phyloP scores from a whole-genome alignment of 495 filamentous ascomycete genomes.

The Penicillium waksmanii region DNA sequence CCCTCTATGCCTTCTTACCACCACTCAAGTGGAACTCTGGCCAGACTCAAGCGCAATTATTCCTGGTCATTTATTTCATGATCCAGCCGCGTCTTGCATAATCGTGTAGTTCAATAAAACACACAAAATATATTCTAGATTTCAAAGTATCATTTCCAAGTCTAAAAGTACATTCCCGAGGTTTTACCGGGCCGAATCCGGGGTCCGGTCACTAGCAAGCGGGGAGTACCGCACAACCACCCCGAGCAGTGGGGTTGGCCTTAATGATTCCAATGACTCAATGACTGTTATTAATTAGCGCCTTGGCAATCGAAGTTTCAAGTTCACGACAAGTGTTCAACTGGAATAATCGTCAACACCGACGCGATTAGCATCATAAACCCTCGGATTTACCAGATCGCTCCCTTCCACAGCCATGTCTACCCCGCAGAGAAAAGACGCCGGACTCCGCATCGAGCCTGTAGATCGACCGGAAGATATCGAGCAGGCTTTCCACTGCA shows the following conservation, averaged over 20 bases:
- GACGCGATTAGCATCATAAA: not conserved
- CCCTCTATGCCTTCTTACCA: too few relatives aligned
- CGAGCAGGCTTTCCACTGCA: conserved; percentile 12
- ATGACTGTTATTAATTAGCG: not conserved
- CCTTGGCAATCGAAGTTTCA: not conserved
- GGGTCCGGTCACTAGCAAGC: not conserved
- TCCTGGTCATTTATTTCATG: too few relatives aligned
- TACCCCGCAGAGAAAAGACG: not conserved
- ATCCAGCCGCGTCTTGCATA: too few relatives aligned
- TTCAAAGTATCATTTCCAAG: too few relatives aligned
- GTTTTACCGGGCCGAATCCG: not conserved
- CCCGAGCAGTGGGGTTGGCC: not conserved
- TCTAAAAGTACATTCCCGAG: not conserved
- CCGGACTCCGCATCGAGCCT: not conserved
- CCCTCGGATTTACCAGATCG: not conserved
- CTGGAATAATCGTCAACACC: not conserved
- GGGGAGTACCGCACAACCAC: not conserved
- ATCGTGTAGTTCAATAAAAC: too few relatives aligned
- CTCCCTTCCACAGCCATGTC: not conserved
- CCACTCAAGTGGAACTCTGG: too few relatives aligned
- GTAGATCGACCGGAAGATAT: conserved; percentile 11
- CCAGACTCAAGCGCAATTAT: too few relatives aligned
- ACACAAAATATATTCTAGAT: too few relatives aligned
- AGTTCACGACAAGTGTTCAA: not conserved
- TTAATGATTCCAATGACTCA: not conserved